Evolutionary conservation across 2,329 filamentous ascomycete genomes (phyloP).

Genomic region (Sarocladiaceae sp.): DNA sequence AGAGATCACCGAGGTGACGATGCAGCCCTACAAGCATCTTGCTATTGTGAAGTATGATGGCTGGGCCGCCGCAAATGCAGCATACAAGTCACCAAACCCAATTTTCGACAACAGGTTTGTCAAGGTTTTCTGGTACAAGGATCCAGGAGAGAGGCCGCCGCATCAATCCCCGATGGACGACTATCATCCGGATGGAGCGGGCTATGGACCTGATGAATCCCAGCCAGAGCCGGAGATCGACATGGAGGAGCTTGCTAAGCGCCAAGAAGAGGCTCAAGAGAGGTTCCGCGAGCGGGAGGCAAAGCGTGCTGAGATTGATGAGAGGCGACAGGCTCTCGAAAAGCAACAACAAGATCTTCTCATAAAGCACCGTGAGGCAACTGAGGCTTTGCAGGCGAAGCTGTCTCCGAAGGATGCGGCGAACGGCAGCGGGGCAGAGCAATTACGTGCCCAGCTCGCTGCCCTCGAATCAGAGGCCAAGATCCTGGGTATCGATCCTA

Average conservation of each 20-base stretch:
- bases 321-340: conserved; percentile 57
- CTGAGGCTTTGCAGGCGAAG: conserved; percentile 56
- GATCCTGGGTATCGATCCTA: conserved; percentile 60
- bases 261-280: conserved; percentile 67
- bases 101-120: conserved; percentile 84
- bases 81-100: conserved; percentile 70
- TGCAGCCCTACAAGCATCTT: conserved; percentile 60
- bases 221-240: conserved; percentile 52
- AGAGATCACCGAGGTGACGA: conserved; percentile 52
- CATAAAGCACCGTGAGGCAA: conserved; percentile 59
- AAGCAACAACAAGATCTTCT: conserved; percentile 56
- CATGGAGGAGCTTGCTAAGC: conserved; percentile 60
- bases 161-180: conserved; percentile 1
- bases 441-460: conserved; percentile 64
- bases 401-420: conserved; percentile 27
- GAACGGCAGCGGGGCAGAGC: conserved; percentile 47
- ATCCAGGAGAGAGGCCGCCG: conserved; percentile 27
- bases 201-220: conserved; percentile 19
- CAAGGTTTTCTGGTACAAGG: conserved; percentile 73
- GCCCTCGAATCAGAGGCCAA: conserved; percentile 68
- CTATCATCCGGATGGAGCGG: conserved; percentile 14
- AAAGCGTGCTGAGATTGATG: conserved; percentile 57
- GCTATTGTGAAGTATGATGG: conserved; percentile 64
- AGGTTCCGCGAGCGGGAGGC: conserved; percentile 58
- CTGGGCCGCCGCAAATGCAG: conserved; percentile 60